These are phyloP conservation scores for Colletotrichum filicis DNA, from an alignment of 2,329 filamentous ascomycete genomes.

Conservation along the genomic window DNA sequence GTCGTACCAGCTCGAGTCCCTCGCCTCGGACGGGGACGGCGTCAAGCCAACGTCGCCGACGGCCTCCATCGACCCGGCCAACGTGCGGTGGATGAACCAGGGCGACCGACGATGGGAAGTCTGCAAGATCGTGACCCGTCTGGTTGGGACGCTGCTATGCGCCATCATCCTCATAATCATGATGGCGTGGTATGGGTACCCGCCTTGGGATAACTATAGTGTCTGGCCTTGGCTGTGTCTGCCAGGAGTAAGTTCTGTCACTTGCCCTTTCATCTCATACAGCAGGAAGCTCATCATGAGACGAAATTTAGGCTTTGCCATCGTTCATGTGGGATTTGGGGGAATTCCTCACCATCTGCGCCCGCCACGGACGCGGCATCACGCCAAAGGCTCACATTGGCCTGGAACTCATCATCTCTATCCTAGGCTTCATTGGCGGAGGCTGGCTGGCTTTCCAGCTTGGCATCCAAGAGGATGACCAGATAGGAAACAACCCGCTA, in stretches of 20 bases:
- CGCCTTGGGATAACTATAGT: neutral
- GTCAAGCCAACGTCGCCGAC: slow-evolving; percentile 36
- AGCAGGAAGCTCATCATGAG: neutral
- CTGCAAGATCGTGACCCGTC: slow-evolving; percentile 39
- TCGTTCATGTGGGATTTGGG: slow-evolving; percentile 39
- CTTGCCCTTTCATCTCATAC: neutral
- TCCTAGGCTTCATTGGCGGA: slow-evolving; percentile 7
- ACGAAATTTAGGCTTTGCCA: slow-evolving; percentile 13
- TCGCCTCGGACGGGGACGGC: slow-evolving; percentile 33
- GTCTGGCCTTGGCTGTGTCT: slow-evolving; percentile 3
- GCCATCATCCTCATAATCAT: slow-evolving; percentile 28
- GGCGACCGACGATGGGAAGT: slow-evolving; percentile 37
- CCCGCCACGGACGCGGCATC: slow-evolving; percentile 40
- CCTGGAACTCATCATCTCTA: slow-evolving; percentile 39
- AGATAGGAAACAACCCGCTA: neutral
- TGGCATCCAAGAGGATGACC: neutral
- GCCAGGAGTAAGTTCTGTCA: slow-evolving; percentile 9
- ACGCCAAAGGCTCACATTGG: slow-evolving; percentile 41
- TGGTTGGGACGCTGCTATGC: slow-evolving; percentile 31
- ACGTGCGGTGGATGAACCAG: slow-evolving; percentile 29
- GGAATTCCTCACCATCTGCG: slow-evolving; percentile 40
- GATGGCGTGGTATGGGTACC: slow-evolving; percentile 1
- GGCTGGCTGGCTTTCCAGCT: neutral
- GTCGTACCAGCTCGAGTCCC: slow-evolving; percentile 31
- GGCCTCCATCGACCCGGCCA: slow-evolving; percentile 31